Percentiles rank a stretch among this genome's conserved stretches.
phyloP scores from a whole-genome alignment of 1,284 basidiomycete species.

The Anthracocystis setariae region DNA sequence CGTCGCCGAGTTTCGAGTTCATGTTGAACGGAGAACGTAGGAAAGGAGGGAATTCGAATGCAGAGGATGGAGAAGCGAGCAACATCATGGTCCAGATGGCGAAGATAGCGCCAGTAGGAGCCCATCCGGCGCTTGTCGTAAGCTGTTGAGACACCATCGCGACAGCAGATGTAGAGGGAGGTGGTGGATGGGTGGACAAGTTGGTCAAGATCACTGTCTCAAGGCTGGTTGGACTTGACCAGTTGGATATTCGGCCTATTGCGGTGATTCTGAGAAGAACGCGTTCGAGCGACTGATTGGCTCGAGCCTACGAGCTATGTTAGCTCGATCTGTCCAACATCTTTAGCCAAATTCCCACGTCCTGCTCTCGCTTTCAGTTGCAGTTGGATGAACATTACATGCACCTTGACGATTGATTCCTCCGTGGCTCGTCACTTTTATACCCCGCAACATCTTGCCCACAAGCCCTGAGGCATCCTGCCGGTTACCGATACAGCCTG shows the following conservation, averaged over 20 bases:
- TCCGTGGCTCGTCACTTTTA: background rate
- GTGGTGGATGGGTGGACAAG: background rate
- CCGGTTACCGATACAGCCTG: background rate
- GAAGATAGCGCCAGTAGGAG: slow-evolving; percentile 32
- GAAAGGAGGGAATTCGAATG: slow-evolving; percentile 42
- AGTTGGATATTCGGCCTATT: slow-evolving; percentile 13
- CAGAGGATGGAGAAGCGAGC: slow-evolving; percentile 33
- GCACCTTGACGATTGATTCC: no score
- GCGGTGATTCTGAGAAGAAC: slow-evolving; percentile 18
- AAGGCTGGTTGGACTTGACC: no score
- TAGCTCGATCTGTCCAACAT: no score
- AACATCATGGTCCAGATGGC: slow-evolving; percentile 43
- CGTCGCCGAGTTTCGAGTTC: slow-evolving; percentile 22
- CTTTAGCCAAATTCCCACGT: no score
- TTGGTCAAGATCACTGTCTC: background rate
- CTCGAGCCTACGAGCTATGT: no score
- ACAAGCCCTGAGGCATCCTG: no score
- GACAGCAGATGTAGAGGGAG: background rate
- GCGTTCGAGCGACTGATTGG: slow-evolving; percentile 12
- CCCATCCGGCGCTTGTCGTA: slow-evolving; percentile 3
- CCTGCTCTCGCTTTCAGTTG: no score
- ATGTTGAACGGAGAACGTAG: slow-evolving; percentile 7
- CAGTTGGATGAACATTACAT: no score
- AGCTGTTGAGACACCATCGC: slow-evolving; percentile 20
- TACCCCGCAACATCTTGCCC: background rate